Base-by-base conservation (phyloP, 1,284 basidiomycete species). In the Termitomyces sp. region DNA sequence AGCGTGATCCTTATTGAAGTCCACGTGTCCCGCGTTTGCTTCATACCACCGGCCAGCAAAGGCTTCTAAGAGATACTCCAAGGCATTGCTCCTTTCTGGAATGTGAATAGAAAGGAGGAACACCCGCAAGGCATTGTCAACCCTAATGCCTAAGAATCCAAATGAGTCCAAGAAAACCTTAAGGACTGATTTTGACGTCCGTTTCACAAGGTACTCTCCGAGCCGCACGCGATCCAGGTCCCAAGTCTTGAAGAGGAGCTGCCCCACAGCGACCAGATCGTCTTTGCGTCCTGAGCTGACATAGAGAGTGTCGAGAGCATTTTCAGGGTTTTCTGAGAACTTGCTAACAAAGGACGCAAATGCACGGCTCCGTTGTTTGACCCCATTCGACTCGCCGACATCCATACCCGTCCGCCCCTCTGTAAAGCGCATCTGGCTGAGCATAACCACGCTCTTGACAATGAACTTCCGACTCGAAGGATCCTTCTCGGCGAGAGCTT, bases 31-130 rank as follows among this genome's bases (percentile, higher is more conserved):
- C 13, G 84, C 81, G 67, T 99, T 99, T n/a, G 89, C 87, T 56
- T 89, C 86, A 61, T 91, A 90, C 91, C 94, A 99, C 26, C 90
- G 81, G 58, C 82, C 80, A 6, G 94, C 90, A 66, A 99, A 95
- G 9, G 87, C 82, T 67, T 98, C 94, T 38, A 92, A 77, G 1
- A 92, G 75, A 57, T 82, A 79, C 54, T 90, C 86, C 34, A 87
- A 65, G 2, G 83, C 73, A 46, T 66, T 74, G 43, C 72, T 64
- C 43, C 83, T 81, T 24, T 75, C 67, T 13, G 92, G 85, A 36
- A 93, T 69, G 64, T 89, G 80, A 52, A 98, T 68, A 21, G 93
- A 85, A 64, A 94, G 81, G 54, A 98, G 72, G 73, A 98, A 94
- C 48, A 89, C 82, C 39, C 97, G 84, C 53, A 99, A 75, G 3